These are phyloP conservation scores for Alternaria consortialis DNA, from an alignment of 2,329 filamentous ascomycete genomes.

Conservation along the genomic window DNA sequence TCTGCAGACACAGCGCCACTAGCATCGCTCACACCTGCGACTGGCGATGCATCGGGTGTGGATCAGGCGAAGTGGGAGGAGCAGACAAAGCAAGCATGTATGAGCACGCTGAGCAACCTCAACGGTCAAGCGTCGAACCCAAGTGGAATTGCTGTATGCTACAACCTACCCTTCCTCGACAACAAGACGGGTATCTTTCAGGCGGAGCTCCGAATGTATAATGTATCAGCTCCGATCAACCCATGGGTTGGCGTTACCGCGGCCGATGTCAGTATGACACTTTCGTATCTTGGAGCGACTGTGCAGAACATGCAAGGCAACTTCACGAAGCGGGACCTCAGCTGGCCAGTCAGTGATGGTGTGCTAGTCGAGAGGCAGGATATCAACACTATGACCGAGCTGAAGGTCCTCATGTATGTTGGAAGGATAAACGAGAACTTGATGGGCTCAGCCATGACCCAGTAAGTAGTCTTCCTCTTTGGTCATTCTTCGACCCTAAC, in stretches of 20 bases:
- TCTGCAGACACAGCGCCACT: conserved; percentile 38
- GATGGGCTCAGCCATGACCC: conserved; percentile 65
- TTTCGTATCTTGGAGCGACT: conserved; percentile 55
- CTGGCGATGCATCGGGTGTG: conserved; percentile 45
- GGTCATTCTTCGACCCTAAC: conserved; percentile 18
- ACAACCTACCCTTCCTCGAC: conserved; percentile 79
- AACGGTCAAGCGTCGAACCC: conserved; percentile 70
- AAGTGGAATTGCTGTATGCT: conserved; percentile 81
- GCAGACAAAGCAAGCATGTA: conserved; percentile 64
- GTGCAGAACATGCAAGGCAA: conserved; percentile 52
- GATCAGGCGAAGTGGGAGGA: conserved; percentile 48
- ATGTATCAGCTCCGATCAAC: conserved; percentile 66
- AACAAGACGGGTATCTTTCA: conserved; percentile 74
- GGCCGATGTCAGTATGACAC: conserved; percentile 52
- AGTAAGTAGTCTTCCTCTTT: conserved; percentile 59
- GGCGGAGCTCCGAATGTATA: conserved; percentile 79
- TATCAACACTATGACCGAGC: conserved; percentile 40
- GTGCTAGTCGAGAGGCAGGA: conserved; percentile 41
- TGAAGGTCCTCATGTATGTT: conserved; percentile 73
- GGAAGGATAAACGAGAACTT: conserved; percentile 70
- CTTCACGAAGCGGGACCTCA: conserved; percentile 42
- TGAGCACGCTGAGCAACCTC: conserved; percentile 63
- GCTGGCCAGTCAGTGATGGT: conserved; percentile 36
- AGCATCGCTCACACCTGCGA: conserved; percentile 43
- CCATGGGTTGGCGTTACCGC: conserved; percentile 56